Evolutionary conservation across 768 basidiomycete species (phyloP).

Genomic region (Suillus spraguei): DNA sequence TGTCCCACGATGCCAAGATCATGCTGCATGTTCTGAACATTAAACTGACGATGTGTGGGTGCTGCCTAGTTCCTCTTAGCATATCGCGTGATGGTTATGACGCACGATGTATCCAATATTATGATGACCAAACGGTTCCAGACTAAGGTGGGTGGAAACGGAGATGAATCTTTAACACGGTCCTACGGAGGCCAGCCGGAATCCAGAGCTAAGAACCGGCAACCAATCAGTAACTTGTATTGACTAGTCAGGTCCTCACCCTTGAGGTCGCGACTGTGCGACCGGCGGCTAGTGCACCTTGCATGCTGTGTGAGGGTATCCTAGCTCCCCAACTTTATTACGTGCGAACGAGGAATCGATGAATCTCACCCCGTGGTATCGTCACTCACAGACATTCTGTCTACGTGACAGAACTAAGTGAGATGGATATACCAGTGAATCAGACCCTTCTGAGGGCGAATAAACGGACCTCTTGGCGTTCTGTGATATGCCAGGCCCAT

Average conservation of each 20-base stretch:
- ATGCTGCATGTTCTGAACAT: background rate
- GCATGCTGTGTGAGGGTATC: background rate
- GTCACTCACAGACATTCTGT: slow-evolving; percentile 4
- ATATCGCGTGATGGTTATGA: background rate
- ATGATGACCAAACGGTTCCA: background rate
- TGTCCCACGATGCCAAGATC: background rate
- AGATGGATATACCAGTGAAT: background rate
- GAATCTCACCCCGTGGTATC: slow-evolving; percentile 1
- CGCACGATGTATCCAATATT: background rate
- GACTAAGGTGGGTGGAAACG: background rate
- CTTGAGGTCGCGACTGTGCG: background rate
- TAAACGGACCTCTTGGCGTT: slow-evolving; percentile 5
- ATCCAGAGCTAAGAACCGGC: background rate
- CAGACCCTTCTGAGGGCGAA: background rate
- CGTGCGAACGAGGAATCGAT: background rate
- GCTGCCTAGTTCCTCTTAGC: too few relatives aligned
- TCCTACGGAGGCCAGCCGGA: background rate
- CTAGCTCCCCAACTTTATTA: background rate
- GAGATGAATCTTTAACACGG: background rate
- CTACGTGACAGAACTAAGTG: background rate
- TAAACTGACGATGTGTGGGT: too few relatives aligned
- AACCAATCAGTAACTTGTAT: background rate
- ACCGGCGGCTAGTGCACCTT: background rate
- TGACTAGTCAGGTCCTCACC: slow-evolving; percentile 4
- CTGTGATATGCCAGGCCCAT: background rate